Evolutionary conservation across 257 asterid species (phyloP).

Genomic region (Scutellaria minor): DNA sequence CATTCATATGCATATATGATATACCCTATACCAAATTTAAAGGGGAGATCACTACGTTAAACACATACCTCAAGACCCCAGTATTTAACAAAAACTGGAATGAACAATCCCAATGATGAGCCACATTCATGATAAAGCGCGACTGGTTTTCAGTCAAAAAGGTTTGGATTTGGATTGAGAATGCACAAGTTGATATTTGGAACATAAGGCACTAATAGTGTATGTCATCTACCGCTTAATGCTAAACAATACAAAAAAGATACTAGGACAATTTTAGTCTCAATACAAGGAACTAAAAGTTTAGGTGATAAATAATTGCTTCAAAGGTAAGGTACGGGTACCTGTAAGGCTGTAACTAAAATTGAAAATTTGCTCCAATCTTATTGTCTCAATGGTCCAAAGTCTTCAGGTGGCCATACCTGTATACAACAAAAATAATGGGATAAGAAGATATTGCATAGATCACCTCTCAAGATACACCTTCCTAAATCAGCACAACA

Average conservation of each 20-base stretch:
- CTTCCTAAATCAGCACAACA: background rate
- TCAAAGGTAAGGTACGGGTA: constrained; percentile 19
- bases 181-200: background rate
- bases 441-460: constrained; percentile 1
- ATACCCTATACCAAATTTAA: no score
- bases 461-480: background rate
- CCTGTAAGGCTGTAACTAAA: constrained; percentile 23
- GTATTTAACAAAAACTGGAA: no score
- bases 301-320: background rate
- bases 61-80: no score
- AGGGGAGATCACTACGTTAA: no score
- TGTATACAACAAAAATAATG: constrained; percentile 33
- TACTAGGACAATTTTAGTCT: background rate
- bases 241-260: background rate
- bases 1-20: no score
- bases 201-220: background rate
- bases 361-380: constrained; percentile 18
- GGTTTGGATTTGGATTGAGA: no score
- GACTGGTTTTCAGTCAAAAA: no score
- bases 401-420: constrained; percentile 95
- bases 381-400: constrained; percentile 62
- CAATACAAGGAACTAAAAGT: background rate
- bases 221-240: background rate
- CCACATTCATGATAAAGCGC: no score
- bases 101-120: no score